phyloP scores from a whole-genome alignment of 306 rosid species.

The Rosa chinensis region DNA sequence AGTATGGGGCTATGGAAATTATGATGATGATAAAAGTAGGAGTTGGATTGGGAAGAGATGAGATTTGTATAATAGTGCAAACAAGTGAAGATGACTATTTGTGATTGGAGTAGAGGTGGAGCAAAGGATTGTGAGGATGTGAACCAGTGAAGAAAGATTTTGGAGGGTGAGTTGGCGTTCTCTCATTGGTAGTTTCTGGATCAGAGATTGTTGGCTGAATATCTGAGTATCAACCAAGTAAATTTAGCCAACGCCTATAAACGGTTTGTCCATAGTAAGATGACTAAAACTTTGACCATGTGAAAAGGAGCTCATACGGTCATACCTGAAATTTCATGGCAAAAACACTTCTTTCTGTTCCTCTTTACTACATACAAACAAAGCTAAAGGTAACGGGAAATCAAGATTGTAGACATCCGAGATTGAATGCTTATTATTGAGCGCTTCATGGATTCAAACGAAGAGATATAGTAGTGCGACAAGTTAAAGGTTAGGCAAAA shows the following conservation, averaged over 20 bases:
- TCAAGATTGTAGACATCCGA: not conserved
- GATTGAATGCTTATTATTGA: not conserved
- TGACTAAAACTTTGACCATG: not conserved
- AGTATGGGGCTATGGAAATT: not conserved
- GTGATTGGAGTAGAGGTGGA: not conserved
- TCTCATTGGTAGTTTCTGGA: conserved; percentile 56
- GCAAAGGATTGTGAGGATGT: conserved; percentile 40
- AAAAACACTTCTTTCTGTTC: not conserved
- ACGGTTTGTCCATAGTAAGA: not conserved
- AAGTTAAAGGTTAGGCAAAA: not conserved
- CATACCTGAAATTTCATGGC: not conserved
- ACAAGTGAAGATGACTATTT: not conserved
- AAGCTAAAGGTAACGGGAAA: not conserved
- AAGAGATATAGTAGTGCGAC: not conserved
- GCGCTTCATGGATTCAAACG: not conserved
- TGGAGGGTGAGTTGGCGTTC: conserved; percentile 47
- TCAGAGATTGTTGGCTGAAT: conserved; percentile 40
- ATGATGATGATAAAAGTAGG: conserved; percentile 2
- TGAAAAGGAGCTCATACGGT: not conserved
- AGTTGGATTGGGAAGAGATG: conserved; percentile 13
- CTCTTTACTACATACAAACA: not conserved
- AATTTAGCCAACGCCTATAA: not conserved
- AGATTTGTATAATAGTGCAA: conserved; percentile 12
- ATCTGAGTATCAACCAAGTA: not conserved
- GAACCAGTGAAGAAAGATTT: conserved; percentile 38